phyloP scores from a whole-genome alignment of 305 asterid species.

The Lippia alba region DNA sequence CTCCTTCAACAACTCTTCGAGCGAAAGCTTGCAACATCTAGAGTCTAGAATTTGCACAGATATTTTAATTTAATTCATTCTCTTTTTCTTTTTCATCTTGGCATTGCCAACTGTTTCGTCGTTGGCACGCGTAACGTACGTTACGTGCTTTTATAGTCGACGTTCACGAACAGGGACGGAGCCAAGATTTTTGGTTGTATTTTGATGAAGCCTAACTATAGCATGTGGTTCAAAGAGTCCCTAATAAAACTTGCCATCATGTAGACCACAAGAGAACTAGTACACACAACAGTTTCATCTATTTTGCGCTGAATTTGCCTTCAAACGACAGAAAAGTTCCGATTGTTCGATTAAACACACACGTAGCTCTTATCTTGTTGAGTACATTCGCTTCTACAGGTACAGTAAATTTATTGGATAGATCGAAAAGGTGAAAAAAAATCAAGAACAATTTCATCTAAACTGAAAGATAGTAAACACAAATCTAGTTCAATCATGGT shows the following conservation, averaged over 20 bases:
- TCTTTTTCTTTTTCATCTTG: background rate
- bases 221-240: background rate
- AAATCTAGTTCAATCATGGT: constrained; percentile 29
- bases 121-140: background rate
- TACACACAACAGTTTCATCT: too few species aligned
- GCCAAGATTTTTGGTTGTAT: background rate
- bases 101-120: too few species aligned
- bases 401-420: constrained; percentile 30
- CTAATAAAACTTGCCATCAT: too few species aligned
- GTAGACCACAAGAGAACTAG: too few species aligned
- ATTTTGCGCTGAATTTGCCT: too few species aligned
- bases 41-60: constrained; percentile 42
- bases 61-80: background rate
- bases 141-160: constrained; percentile 1
- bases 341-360: constrained; percentile 33
- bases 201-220: too few species aligned
- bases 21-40: constrained; percentile 58
- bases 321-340: background rate
- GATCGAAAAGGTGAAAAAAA: background rate
- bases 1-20: constrained; percentile 64
- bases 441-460: constrained; percentile 30
- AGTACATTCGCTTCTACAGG: constrained; percentile 28
- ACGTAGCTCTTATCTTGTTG: constrained; percentile 6
- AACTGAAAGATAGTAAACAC: constrained; percentile 33
- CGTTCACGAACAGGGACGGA: background rate